Conservation (phyloP, 2,329 filamentous ascomycete genomes). For the Alternaria longipes region DNA sequence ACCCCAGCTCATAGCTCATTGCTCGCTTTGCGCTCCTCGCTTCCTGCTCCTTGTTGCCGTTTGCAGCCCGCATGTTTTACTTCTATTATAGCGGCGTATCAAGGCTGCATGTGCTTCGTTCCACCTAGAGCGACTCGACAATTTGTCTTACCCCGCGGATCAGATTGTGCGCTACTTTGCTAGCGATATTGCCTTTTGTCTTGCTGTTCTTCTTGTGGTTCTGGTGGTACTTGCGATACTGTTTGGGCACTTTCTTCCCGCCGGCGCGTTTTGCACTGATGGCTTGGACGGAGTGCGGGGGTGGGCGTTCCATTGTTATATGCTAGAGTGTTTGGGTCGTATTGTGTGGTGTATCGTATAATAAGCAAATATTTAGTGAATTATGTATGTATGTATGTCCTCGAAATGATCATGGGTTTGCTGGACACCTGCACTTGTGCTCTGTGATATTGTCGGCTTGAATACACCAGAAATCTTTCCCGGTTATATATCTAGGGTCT, state of each 20-base stretch:
- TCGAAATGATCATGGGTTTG: not conserved
- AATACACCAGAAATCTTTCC: not conserved
- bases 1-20: not conserved
- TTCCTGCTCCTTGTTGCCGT: not conserved
- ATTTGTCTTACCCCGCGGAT: slow-evolving; percentile 9
- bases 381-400: not conserved
- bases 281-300: slow-evolving; percentile 27
- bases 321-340: not conserved
- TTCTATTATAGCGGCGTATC: not conserved
- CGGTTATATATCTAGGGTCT: not conserved
- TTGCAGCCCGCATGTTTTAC: not conserved
- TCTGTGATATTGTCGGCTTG: not conserved
- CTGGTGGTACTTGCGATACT: slow-evolving; percentile 26
- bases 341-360: not conserved
- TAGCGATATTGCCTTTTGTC: slow-evolving; percentile 8
- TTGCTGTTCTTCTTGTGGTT: slow-evolving; percentile 12
- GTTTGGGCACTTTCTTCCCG: slow-evolving; percentile 30
- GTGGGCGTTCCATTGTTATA: slow-evolving; percentile 19
- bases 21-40: not conserved
- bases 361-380: not conserved
- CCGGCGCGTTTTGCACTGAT: slow-evolving; percentile 25
- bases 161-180: slow-evolving; percentile 2
- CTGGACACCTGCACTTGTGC: not conserved
- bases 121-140: slow-evolving; percentile 2
- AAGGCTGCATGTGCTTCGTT: not conserved